Evolutionary conservation across 306 rosid species (phyloP).

Genomic region (Pachyrhizus erosus): DNA sequence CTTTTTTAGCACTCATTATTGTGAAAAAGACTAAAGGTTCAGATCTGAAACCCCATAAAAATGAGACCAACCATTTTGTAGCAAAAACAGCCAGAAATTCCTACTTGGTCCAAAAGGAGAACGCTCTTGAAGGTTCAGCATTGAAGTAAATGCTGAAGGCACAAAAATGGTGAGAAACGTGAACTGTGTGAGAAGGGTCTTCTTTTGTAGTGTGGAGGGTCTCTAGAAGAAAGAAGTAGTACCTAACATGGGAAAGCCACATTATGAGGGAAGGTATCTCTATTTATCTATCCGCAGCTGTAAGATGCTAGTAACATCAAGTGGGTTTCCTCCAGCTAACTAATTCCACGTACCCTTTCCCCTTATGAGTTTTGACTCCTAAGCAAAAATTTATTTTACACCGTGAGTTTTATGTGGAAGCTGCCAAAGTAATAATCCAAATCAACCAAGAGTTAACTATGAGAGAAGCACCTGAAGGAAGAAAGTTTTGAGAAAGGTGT

Average conservation of each 20-base stretch:
- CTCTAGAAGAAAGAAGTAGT: slow-evolving; percentile 14
- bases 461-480: neutral
- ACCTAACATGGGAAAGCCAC: slow-evolving; percentile 59
- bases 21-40: slow-evolving; percentile 19
- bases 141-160: slow-evolving; percentile 51
- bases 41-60: slow-evolving; percentile 58
- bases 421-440: slow-evolving; percentile 19
- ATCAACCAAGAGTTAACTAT: neutral
- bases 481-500: slow-evolving; percentile 16
- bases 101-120: slow-evolving; percentile 26
- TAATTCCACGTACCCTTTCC: neutral
- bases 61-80: neutral
- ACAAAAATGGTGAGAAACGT: slow-evolving; percentile 32
- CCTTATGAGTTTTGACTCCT: neutral
- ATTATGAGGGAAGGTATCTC: slow-evolving; percentile 70
- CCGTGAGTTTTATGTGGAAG: neutral
- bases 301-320: slow-evolving; percentile 47
- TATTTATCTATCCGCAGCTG: slow-evolving; percentile 57
- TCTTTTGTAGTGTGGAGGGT: slow-evolving; percentile 35
- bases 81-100: slow-evolving; percentile 32
- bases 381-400: neutral
- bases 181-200: slow-evolving; percentile 26
- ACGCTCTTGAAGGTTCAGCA: slow-evolving; percentile 40
- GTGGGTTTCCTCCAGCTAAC: slow-evolving; percentile 50
- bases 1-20: neutral